Percentiles rank a stretch among this genome's conserved stretches.
These are phyloP conservation scores for Acacia acuminata DNA, from an alignment of 306 rosid species.

Conservation along the genomic window DNA sequence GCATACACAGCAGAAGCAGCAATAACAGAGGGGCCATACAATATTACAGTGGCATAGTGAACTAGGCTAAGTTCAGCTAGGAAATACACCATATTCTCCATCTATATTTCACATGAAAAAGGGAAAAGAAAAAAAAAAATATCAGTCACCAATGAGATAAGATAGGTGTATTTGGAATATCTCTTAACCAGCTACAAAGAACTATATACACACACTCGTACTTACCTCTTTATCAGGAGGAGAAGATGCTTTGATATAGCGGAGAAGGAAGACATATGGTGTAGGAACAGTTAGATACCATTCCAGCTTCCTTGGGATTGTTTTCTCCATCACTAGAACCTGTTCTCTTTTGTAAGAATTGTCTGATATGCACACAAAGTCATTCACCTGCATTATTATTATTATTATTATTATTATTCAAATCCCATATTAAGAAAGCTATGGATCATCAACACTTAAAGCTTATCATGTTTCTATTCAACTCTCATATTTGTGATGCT, in stretches of 20 bases:
- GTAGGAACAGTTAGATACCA: conserved; percentile 91
- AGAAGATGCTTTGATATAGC: conserved; percentile 75
- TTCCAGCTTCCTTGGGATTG: conserved; percentile 66
- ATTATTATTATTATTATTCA: not conserved
- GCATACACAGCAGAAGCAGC: conserved; percentile 92
- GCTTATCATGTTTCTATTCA: not conserved
- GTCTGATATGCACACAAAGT: conserved; percentile 82
- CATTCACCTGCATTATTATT: conserved; percentile 75
- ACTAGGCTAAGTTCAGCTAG: conserved; percentile 75
- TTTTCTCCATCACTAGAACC: conserved; percentile 73
- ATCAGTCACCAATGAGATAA: not conserved
- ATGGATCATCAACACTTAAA: not conserved
- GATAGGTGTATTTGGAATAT: not conserved
- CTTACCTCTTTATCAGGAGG: conserved; percentile 62
- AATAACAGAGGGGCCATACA: conserved; percentile 62
- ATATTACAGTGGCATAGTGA: conserved; percentile 52
- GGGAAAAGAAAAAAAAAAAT: no score
- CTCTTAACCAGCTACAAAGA: not conserved
- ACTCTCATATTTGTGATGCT: not conserved
- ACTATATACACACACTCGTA: no score
- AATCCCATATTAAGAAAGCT: not conserved
- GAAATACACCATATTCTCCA: conserved; percentile 74
- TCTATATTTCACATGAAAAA: conserved; percentile 29
- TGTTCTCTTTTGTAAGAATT: conserved; percentile 66
- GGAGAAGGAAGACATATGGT: conserved; percentile 77